Evolutionary conservation across 139 green algal genomes (phyloP), one percentile per base, ranked within the genome.

Genomic region (Picochlorum sp.): DNA sequence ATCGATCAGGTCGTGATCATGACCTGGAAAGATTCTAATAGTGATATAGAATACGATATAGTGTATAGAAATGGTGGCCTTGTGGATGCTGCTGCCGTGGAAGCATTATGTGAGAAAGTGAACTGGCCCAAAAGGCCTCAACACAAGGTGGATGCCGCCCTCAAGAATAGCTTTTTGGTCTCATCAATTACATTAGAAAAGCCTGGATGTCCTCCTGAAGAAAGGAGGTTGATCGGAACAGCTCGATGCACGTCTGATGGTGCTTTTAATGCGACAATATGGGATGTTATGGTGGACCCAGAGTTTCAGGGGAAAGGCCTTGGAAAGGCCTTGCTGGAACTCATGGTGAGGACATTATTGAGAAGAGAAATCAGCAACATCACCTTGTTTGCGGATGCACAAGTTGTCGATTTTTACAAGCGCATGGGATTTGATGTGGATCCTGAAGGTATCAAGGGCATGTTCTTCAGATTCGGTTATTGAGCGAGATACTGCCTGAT

Each of bases 201-300:
- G 5, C 9, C 28, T 1, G 56, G 15, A 47, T 30, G 4, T n/a
- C 26, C 9, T 47, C n/a, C 15, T 31, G 34, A 54, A 56, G n/a
- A 54, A 13, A 56, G 47, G 65, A n/a, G 65, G 26, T 73, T 97
- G 2, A 83, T 97, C 15, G 91, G 88, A 2, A 62, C 95, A 37
- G 89, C 87, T 6, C 78, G 92, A 4, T 89, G 85, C 31, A 98
- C 92, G 4, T 86, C 68, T 15, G 92, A 98, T 75, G 86, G 95
- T 60, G 89, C 81, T 0, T 98, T 98, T 83, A 98, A 98, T 63
- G 92, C 92, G 44, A 98, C 92, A 30, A 94, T 98, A 30, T 98
- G 92, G 90, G 92, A 98, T 70, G 88, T 98, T 13, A 68, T 97
- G 15, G 84, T 98, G 23, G 91, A 97, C 62, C 91, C 92, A 4